Base-by-base conservation (phyloP, 2,329 filamentous ascomycete genomes). In the Colletotrichum chlorophyti region DNA sequence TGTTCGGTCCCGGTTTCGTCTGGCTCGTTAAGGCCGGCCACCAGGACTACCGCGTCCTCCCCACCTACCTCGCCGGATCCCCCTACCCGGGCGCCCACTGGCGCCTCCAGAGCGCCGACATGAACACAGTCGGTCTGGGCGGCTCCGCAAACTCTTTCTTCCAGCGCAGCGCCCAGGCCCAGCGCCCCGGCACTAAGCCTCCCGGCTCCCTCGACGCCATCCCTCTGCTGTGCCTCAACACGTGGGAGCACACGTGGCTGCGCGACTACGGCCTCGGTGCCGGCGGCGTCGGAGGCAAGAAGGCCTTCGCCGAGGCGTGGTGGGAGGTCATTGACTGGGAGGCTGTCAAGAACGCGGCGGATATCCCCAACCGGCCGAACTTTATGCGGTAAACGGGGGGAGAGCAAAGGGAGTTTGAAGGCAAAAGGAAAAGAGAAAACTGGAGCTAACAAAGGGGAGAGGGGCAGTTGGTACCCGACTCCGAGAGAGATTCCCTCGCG, bases 1-100 rank as follows among this genome's bases (percentile, higher is more conserved):
- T 98, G 93, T 98, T 99, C 78, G 95, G 94, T 52, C 93, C 94
- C 0, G 95, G 95, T 64, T 98, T 96, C 77, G 90, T 98, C 71
- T 99, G 95, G 95, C 88, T 99, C 61, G 91, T 97, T 69, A 85
- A 86, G 75, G 71, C 68, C 65, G 74, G 69, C 51, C 69, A 73
- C 60, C 67, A 65, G 70, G 80, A 79, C 66, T 82, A 81, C 77
- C 86, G 88, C 68, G 84, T 99, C 69, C 82, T 99, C 58, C 83
- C 87, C 66, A 99, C 95, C 55, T 99, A 98, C 80, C 86, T 93
- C 60, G 93, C 94, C 57, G 95, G 95, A 57, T 91, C 90, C 7
- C 95, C 95, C 5, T 95, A 94, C 75, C 85, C 91, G 4, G 88
- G 86, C 62, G 94, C 93, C 29, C 91, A 97, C 78, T 91, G 88